Percentiles rank a stretch among this genome's conserved stretches.
phyloP scores from a whole-genome alignment of 495 filamentous ascomycete species.

The Trichoderma virens region DNA sequence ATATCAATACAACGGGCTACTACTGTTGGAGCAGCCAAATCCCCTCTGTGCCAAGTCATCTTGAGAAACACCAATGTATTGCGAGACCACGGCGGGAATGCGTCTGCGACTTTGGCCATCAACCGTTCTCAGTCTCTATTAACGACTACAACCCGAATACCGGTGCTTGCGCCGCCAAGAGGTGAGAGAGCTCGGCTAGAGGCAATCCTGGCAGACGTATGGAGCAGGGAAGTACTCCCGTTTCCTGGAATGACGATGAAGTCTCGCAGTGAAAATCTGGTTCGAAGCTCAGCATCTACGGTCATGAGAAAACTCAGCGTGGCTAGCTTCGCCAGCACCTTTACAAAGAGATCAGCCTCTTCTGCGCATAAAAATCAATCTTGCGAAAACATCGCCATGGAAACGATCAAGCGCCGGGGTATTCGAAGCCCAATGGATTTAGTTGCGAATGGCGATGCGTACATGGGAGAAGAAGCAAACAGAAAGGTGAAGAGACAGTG shows the following conservation, averaged over 20 bases:
- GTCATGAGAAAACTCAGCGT: slow-evolving; percentile 80
- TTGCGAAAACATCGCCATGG: background rate
- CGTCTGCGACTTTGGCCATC: slow-evolving; percentile 40
- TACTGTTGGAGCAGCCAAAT: slow-evolving; percentile 55
- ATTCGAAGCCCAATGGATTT: background rate
- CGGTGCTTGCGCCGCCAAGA: slow-evolving; percentile 59
- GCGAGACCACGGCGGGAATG: slow-evolving; percentile 39
- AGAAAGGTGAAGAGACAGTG: background rate
- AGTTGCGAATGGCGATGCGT: background rate
- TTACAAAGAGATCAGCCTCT: slow-evolving; percentile 48
- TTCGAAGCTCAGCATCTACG: slow-evolving; percentile 63
- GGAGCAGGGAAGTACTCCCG: slow-evolving; percentile 75
- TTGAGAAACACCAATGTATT: slow-evolving; percentile 81
- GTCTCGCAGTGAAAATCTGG: slow-evolving; percentile 54
- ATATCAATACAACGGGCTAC: slow-evolving; percentile 75
- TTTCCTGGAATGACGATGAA: slow-evolving; percentile 73
- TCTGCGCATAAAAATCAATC: background rate
- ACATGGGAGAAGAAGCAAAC: background rate
- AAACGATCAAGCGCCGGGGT: background rate
- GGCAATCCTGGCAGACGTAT: slow-evolving; percentile 64
- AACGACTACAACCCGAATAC: slow-evolving; percentile 50
- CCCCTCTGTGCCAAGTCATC: slow-evolving; percentile 62
- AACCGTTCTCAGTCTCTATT: slow-evolving; percentile 66
- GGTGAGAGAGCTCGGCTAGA: slow-evolving; percentile 74
- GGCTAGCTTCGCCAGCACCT: slow-evolving; percentile 57